phyloP scores from a whole-genome alignment of 148 eudicot species.

The Tetragonia tetragonoides region DNA sequence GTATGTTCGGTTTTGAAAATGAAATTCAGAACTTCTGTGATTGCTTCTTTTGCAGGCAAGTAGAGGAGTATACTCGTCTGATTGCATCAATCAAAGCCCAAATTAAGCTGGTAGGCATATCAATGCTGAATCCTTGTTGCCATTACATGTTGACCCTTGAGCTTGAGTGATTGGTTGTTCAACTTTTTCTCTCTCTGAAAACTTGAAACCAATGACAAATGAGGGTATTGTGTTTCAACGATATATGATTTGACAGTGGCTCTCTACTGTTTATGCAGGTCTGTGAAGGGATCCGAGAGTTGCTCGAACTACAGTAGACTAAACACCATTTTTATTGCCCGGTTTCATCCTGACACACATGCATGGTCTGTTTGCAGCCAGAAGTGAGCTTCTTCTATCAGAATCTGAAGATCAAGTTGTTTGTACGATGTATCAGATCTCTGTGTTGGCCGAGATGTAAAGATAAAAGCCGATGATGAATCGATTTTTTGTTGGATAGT shows the following conservation, averaged over 20 bases:
- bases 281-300: conserved; percentile 71
- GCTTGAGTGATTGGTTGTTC: neutral
- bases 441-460: neutral
- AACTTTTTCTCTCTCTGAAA: neutral
- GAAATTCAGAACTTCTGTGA: neutral
- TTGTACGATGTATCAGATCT: neutral
- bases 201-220: neutral
- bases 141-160: neutral
- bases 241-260: neutral
- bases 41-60: conserved; percentile 53
- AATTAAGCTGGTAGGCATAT: conserved; percentile 71
- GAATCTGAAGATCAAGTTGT: neutral
- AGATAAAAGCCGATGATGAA: neutral
- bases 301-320: conserved; percentile 53
- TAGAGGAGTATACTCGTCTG: conserved; percentile 67
- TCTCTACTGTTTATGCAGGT: conserved; percentile 46
- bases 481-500: neutral
- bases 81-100: conserved; percentile 81
- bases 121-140: neutral
- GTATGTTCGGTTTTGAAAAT: neutral
- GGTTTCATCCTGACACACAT: neutral
- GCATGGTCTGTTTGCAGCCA: conserved; percentile 3
- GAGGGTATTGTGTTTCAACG: neutral
- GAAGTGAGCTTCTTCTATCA: neutral
- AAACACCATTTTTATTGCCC: neutral